These are phyloP conservation scores for Amesomyces nigricolor DNA, from an alignment of 2,329 filamentous ascomycete genomes.

Conservation along the genomic window DNA sequence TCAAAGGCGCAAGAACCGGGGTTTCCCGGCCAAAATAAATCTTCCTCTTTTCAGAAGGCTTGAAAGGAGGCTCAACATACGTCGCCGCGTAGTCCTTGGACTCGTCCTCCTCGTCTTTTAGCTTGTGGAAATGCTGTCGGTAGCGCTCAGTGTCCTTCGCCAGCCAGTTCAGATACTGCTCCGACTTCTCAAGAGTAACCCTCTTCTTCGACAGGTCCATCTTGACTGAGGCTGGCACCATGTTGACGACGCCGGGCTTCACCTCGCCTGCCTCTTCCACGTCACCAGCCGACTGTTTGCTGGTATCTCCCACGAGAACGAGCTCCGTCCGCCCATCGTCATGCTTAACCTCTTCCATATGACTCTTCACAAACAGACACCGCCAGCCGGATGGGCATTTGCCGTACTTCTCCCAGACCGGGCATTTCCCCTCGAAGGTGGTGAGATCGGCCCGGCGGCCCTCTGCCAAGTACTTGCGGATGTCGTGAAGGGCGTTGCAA, in stretches of 20 bases:
- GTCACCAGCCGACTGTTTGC: slow-evolving; percentile 34
- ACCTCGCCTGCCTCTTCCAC: slow-evolving; percentile 42
- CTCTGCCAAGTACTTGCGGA: slow-evolving; percentile 77
- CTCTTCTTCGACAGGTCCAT: slow-evolving; percentile 69
- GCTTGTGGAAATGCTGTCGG: slow-evolving; percentile 32
- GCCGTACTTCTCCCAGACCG: slow-evolving; percentile 70
- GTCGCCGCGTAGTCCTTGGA: slow-evolving; percentile 69
- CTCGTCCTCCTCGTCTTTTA: slow-evolving; percentile 33
- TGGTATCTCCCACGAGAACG: slow-evolving; percentile 52
- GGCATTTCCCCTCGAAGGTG: slow-evolving; percentile 73
- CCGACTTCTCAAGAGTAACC: slow-evolving; percentile 63
- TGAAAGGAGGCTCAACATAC: slow-evolving; percentile 80
- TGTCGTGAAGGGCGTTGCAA: slow-evolving; percentile 77
- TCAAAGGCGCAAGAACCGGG: slow-evolving; percentile 86
- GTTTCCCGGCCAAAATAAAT: slow-evolving; percentile 94
- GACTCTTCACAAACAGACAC: slow-evolving; percentile 82
- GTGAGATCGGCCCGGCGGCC: slow-evolving; percentile 75
- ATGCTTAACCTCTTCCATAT: slow-evolving; percentile 72
- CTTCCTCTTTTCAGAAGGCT: slow-evolving; percentile 86
- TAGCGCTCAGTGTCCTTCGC: slow-evolving; percentile 54
- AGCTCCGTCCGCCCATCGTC: slow-evolving; percentile 81
- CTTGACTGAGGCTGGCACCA: slow-evolving; percentile 64
- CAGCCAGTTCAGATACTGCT: slow-evolving; percentile 72
- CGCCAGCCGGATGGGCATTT: slow-evolving; percentile 85
- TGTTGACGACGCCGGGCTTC: slow-evolving; percentile 67